Evolutionary conservation across 163 green algal species (phyloP).

Genomic region (Chlorella variabilis): DNA sequence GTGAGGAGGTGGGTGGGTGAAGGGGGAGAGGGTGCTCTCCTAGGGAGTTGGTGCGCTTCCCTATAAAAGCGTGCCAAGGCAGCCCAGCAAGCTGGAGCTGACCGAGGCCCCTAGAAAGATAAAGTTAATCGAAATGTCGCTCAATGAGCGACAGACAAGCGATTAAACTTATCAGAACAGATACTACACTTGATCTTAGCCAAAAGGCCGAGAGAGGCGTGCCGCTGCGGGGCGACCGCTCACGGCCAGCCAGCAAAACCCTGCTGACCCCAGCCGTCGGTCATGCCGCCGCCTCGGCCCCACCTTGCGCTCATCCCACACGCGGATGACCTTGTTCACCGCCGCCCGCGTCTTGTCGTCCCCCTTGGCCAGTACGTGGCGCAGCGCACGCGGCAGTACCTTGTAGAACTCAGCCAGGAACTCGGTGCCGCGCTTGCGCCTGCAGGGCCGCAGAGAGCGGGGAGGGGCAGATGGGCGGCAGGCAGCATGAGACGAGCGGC

Average conservation of each 20-base stretch:
- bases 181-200: constrained; percentile 99
- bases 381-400: constrained; percentile 67
- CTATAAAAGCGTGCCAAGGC: too few relatives aligned
- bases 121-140: too few relatives aligned
- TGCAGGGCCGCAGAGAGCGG: too few relatives aligned
- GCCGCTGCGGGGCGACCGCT: too few relatives aligned
- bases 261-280: constrained; percentile 34
- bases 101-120: too few relatives aligned
- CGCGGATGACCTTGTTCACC: constrained; percentile 49
- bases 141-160: constrained; percentile 24
- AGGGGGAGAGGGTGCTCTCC: too few relatives aligned
- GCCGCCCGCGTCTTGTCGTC: constrained; percentile 62
- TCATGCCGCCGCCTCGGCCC: too few relatives aligned
- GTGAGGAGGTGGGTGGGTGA: too few relatives aligned
- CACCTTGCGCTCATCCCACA: constrained; percentile 73
- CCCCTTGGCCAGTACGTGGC: constrained; percentile 53
- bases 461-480: background rate
- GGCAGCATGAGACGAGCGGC: background rate
- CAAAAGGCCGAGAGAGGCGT: constrained; percentile 93
- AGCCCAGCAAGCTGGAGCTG: too few relatives aligned
- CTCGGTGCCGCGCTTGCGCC: constrained; percentile 82
- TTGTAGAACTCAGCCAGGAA: constrained; percentile 83
- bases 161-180: constrained; percentile 85
- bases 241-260: background rate
- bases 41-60: too few relatives aligned